Conservation (phyloP, 1,284 basidiomycete species). For the Moniliophthora roreri region DNA sequence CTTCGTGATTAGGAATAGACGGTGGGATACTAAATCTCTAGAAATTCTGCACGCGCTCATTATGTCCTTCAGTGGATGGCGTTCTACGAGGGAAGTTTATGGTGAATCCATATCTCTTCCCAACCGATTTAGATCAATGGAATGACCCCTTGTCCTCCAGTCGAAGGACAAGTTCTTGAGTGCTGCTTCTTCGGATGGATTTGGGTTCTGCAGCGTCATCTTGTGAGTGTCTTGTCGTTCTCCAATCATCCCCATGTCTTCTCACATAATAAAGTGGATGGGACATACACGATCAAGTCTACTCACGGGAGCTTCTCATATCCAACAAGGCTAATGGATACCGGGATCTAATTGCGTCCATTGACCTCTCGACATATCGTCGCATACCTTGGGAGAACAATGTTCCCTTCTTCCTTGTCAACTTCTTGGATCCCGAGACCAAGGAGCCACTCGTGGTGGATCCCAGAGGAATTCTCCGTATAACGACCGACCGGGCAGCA, state of each 20-base stretch:
- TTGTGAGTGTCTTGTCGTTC: conserved; percentile 51
- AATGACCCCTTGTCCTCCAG: conserved; percentile 33
- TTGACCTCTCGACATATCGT: conserved; percentile 85
- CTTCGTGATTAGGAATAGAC: conserved; percentile 53
- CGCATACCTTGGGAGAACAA: conserved; percentile 92
- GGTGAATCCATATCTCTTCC: conserved; percentile 40
- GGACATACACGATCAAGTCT: conserved; percentile 87
- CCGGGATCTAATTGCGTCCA: conserved; percentile 80
- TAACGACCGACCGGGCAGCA: conserved; percentile 51
- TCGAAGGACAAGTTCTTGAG: conserved; percentile 92
- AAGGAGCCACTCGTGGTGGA: conserved; percentile 77
- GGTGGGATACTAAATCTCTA: conserved; percentile 38
- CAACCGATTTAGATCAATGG: background rate
- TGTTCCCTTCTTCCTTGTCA: conserved; percentile 90
- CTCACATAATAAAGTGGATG: conserved; percentile 56
- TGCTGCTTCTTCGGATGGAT: conserved; percentile 79
- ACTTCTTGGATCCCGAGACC: conserved; percentile 86
- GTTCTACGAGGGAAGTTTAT: conserved; percentile 93
- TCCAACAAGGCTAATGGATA: conserved; percentile 93
- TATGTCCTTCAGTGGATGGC: conserved; percentile 71
- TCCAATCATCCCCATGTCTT: conserved; percentile 4
- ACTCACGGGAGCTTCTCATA: conserved; percentile 83
- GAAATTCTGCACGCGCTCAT: conserved; percentile 5
- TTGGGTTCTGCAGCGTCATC: conserved; percentile 91
- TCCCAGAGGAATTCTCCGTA: conserved; percentile 80